These are phyloP conservation scores for Adansonia gregorii DNA, from an alignment of 441 rosid species.

Conservation along the genomic window DNA sequence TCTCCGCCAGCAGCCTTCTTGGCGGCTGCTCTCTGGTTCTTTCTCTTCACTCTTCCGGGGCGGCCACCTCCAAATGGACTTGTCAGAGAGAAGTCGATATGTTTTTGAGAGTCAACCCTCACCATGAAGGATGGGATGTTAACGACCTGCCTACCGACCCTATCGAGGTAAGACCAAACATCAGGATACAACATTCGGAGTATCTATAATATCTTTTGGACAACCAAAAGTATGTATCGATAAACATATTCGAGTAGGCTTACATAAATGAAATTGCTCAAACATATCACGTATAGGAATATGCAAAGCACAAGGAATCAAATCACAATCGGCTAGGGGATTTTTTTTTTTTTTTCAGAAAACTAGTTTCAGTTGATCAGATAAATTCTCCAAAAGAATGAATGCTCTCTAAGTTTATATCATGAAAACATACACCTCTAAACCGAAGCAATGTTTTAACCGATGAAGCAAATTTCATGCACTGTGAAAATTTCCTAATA, in stretches of 20 bases:
- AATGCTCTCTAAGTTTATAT: background rate
- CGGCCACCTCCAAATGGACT: slow-evolving; percentile 77
- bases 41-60: slow-evolving; percentile 78
- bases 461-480: background rate
- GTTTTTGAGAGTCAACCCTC: slow-evolving; percentile 79
- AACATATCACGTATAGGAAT: background rate
- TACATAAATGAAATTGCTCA: background rate
- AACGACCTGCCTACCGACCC: slow-evolving; percentile 92
- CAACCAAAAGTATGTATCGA: background rate
- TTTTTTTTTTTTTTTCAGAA: background rate
- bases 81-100: slow-evolving; percentile 65
- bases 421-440: background rate
- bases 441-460: background rate
- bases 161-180: slow-evolving; percentile 16
- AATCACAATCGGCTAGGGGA: background rate
- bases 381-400: background rate
- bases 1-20: slow-evolving; percentile 68
- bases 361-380: background rate
- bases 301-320: background rate
- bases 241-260: background rate
- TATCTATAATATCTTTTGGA: background rate
- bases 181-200: background rate
- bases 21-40: slow-evolving; percentile 60
- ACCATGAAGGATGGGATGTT: slow-evolving; percentile 92
- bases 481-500: background rate